A percentile compares a stretch with the other conserved stretches of the same genome.
Conservation (phyloP, 768 basidiomycete genomes). For the Trametes gibbosa region DNA sequence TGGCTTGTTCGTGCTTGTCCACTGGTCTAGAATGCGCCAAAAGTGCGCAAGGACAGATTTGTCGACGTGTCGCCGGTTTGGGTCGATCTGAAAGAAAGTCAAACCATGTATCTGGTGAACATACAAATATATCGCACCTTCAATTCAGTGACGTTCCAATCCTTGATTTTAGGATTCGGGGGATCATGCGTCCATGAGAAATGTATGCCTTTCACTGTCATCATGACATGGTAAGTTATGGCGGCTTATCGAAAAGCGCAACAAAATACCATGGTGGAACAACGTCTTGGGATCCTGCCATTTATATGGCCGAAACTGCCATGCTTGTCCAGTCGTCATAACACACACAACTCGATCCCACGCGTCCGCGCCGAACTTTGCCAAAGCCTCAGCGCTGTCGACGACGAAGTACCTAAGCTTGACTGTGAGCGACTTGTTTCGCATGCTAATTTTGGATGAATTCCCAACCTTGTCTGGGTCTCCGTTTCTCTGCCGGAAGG, state of each 20-base stretch:
- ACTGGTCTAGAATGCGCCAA: slow-evolving; percentile 88
- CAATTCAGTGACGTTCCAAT: slow-evolving; percentile 96
- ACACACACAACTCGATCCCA: slow-evolving; percentile 98
- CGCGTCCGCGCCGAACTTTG: slow-evolving; percentile 88
- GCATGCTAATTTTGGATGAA: background rate
- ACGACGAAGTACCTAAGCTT: slow-evolving; percentile 71
- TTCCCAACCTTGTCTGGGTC: slow-evolving; percentile 35
- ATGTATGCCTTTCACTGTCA: slow-evolving; percentile 88
- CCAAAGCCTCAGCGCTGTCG: slow-evolving; percentile 88
- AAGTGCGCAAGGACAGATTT: slow-evolving; percentile 94
- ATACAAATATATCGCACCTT: slow-evolving; percentile 51
- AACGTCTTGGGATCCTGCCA: slow-evolving; percentile 92
- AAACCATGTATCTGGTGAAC: background rate
- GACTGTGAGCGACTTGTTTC: background rate
- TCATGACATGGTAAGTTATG: background rate
- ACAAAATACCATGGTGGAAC: slow-evolving; percentile 82
- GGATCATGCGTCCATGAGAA: slow-evolving; percentile 94
- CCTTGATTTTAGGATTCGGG: slow-evolving; percentile 82
- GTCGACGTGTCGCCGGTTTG: slow-evolving; percentile 85
- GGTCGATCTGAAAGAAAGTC: slow-evolving; percentile 68
- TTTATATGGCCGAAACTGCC: slow-evolving; percentile 97
- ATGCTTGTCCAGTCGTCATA: slow-evolving; percentile 96
- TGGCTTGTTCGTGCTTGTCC: slow-evolving; percentile 80
- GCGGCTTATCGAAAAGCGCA: background rate
- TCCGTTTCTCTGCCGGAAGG: slow-evolving; percentile 58